Conservation (phyloP, 2,329 filamentous ascomycete species). For the Lecanicillium sp. region DNA sequence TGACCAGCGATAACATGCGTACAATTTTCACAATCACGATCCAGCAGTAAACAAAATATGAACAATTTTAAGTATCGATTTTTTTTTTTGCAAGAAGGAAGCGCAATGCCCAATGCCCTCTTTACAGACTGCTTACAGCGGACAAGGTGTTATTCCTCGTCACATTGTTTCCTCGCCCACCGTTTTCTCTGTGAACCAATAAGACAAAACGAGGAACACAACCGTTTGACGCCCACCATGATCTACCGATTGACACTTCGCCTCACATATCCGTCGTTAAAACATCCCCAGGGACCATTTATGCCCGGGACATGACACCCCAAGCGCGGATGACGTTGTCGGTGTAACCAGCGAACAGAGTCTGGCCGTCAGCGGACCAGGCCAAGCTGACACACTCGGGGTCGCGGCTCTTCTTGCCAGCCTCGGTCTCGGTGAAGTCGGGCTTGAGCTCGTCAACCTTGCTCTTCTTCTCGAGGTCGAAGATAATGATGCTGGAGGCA, state of each 20-base stretch:
- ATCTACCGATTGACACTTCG: conserved; percentile 30
- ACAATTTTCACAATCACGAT: too few relatives aligned
- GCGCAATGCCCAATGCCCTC: conserved; percentile 34
- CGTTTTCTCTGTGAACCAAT: conserved; percentile 32
- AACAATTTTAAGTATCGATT: conserved; percentile 17
- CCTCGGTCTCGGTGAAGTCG: conserved; percentile 87
- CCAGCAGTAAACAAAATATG: background rate
- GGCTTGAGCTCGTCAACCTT: conserved; percentile 99
- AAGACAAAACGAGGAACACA: conserved; percentile 42
- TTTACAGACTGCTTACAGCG: conserved; percentile 31
- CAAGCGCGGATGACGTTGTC: conserved; percentile 98
- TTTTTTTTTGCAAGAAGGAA: conserved; percentile 35
- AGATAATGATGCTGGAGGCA: conserved; percentile 98
- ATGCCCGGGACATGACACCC: conserved; percentile 95
- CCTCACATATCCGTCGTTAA: conserved; percentile 20
- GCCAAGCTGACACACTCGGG: conserved; percentile 96
- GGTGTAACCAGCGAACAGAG: conserved; percentile 98
- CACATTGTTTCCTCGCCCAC: conserved; percentile 28
- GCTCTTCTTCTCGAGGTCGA: conserved; percentile 99
- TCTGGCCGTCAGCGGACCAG: conserved; percentile 98
- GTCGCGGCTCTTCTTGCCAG: conserved; percentile 98
- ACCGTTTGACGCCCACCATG: conserved; percentile 41
- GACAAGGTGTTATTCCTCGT: conserved; percentile 34
- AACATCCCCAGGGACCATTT: conserved; percentile 30
- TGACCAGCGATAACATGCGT: too few relatives aligned